A percentile compares a stretch with the other conserved stretches of the same genome.
These are phyloP conservation scores for Rosa rugosa DNA, from an alignment of 306 rosid genomes.

Conservation along the genomic window DNA sequence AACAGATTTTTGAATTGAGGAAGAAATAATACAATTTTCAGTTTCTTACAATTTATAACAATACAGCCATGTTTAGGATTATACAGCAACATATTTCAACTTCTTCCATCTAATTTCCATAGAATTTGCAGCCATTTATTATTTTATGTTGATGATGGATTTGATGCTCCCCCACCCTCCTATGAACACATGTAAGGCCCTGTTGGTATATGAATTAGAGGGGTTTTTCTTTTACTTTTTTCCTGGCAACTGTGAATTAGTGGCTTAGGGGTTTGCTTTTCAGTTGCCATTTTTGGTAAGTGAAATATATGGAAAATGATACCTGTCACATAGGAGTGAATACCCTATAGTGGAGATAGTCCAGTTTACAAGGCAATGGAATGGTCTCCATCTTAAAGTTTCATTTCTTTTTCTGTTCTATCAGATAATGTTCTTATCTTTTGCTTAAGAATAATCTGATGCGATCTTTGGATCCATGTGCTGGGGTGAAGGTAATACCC, in stretches of 20 bases:
- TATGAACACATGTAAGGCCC: neutral
- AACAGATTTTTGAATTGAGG: slow-evolving; percentile 49
- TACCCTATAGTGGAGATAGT: neutral
- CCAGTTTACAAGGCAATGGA: neutral
- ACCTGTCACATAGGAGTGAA: neutral
- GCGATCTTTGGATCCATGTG: neutral
- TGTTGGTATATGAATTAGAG: neutral
- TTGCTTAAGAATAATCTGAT: neutral
- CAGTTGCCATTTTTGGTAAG: neutral
- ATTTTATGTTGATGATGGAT: neutral
- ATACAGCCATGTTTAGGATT: slow-evolving; percentile 12
- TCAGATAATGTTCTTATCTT: neutral
- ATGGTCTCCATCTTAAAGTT: neutral
- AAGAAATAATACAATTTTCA: slow-evolving; percentile 34
- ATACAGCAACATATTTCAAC: neutral
- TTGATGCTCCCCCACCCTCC: neutral
- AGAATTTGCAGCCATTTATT: neutral
- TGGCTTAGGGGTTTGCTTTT: neutral
- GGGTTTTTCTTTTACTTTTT: neutral
- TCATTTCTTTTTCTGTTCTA: neutral
- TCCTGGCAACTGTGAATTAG: neutral
- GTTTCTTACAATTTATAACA: slow-evolving; percentile 22
- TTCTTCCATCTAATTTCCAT: neutral
- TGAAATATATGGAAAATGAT: neutral
- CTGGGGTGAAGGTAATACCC: neutral